Evolutionary conservation across 2,329 filamentous ascomycete species (phyloP), one percentile per base, ranked within the genome.

Genomic region (Teratosphaeria destructans): DNA sequence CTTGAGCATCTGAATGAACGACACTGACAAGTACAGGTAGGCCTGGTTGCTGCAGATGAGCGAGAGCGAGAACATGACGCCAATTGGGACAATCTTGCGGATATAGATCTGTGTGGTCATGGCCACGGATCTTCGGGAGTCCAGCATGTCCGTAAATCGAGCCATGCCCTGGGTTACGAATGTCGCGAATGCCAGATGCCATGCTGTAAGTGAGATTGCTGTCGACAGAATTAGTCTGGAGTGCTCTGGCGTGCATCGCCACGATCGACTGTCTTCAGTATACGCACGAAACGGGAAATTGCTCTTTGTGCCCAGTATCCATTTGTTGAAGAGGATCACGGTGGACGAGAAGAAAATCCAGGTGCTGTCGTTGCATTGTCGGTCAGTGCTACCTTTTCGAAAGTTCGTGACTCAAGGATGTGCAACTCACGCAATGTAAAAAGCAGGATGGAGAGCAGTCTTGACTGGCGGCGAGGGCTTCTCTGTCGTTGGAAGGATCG

Each of bases 1-100:
- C 88, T 97, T 97, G 76, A 97, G 86, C 93, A 97, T 97, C 81
- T 97, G 93, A 71, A 97, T 97, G 76, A 97, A 97, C 62, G 93
- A 89, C 61, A 97, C 93, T 67, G 88, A 94, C 62, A 97, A 84
- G 77, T 96, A 96, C 58, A 96, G 84, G 74, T 97, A 97, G 68
- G 93, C 91, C 77, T 95, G 78, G 79, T 97, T 97, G 72, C 92
- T 91, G 77, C 91, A 96, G 73, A 97, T 96, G 79, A 97, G 82
- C 76, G 88, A 94, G 79, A 96, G 80, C 73, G 89, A 94, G 85
- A 96, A 97, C 79, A 96, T 95, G 73, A 96, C 77, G 66, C 93
- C 93, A 70, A 97, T 96, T 59, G 93, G 93, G 37, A 96, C 87
- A 67, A 97, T 96, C 52, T 92, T 91, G 67, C 91, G 87, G 61